Conservation (phyloP, 768 basidiomycete species). For the Russula brevipes region DNA sequence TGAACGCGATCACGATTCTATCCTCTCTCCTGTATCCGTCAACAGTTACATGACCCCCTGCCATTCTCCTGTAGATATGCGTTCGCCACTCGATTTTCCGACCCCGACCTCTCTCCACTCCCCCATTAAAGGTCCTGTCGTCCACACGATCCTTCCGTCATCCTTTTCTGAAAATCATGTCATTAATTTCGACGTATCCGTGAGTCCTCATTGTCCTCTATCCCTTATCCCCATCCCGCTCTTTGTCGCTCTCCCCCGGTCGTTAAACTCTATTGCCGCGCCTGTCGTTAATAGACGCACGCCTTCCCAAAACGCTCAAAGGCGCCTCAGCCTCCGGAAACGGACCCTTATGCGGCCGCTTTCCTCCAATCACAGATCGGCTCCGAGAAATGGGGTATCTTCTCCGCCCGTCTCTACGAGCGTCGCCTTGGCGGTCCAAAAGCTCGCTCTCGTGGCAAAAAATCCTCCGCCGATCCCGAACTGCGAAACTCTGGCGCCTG, state of each 20-base stretch:
- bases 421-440: conserved; percentile 40
- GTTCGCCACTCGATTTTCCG: conserved; percentile 22
- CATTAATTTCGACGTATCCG: conserved; percentile 24
- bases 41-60: conserved; percentile 23
- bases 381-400: conserved; percentile 41
- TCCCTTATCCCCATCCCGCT: background rate
- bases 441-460: conserved; percentile 31
- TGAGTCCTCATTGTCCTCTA: conserved; percentile 21
- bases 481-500: conserved; percentile 35
- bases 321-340: conserved; percentile 21
- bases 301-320: conserved; percentile 25
- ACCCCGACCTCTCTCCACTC: conserved; percentile 18
- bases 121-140: conserved; percentile 13
- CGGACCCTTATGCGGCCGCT: conserved; percentile 41
- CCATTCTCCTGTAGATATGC: conserved; percentile 24
- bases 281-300: conserved; percentile 23
- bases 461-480: conserved; percentile 28
- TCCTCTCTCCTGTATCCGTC: conserved; percentile 23
- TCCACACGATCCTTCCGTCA: conserved; percentile 24
- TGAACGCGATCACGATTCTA: conserved; percentile 19
- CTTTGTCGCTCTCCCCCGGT: background rate
- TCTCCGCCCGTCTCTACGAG: conserved; percentile 45
- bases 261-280: conserved; percentile 17
- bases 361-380: conserved; percentile 45
- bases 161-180: conserved; percentile 28